Base-by-base conservation (phyloP, 1,139 yeast genomes). In the Protomyces inundatus region DNA sequence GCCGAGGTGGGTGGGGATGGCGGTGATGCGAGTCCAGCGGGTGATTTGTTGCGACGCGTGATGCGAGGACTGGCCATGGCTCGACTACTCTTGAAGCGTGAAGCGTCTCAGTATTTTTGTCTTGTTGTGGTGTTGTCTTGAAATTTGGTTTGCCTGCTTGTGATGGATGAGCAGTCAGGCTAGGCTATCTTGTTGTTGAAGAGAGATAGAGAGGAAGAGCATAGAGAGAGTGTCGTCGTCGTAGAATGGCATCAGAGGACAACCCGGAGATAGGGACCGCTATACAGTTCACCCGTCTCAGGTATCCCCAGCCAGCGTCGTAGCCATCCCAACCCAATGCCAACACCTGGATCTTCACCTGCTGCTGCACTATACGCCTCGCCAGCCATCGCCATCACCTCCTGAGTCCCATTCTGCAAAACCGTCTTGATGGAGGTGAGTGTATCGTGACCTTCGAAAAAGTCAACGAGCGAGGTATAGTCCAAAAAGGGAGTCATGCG, bases 401-500 rank as follows among this genome's bases (percentile, higher is more conserved):
- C 23, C 23, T 23, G 23, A 1, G 23, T 23, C 23, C 23, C 23
- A 23, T 23, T 23, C 1, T 23, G 23, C 2, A 23, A 23, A 23
- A 23, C 23, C 2, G 23, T 23, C 23, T 23, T 23, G 23, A 23
- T 23, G 23, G 23, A 23, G 1, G 23, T 23, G 23, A 23, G 23
- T 23, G 23, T 23, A 23, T 23, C 23, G 23, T 23, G 23, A 23
- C 23, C 23, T 2, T 42, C 48, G 53, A 58, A 58, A 42, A 58
- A 58, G 45, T 52, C 62, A 10, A 52, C 36, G 52, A 58, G 35
- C 35, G 62, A 51, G 6, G 52, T 58, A 52, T 51, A 58, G n/a
- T 58, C 56, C 32, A 58, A 35, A n/a, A 58, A 39, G 12, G 62
- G 46, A 9, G 62, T 16, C n/a, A 51, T 56, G 7, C 62, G 55